Evolutionary conservation across 148 eudicot genomes (phyloP).

Genomic region (Euryodendron excelsum): DNA sequence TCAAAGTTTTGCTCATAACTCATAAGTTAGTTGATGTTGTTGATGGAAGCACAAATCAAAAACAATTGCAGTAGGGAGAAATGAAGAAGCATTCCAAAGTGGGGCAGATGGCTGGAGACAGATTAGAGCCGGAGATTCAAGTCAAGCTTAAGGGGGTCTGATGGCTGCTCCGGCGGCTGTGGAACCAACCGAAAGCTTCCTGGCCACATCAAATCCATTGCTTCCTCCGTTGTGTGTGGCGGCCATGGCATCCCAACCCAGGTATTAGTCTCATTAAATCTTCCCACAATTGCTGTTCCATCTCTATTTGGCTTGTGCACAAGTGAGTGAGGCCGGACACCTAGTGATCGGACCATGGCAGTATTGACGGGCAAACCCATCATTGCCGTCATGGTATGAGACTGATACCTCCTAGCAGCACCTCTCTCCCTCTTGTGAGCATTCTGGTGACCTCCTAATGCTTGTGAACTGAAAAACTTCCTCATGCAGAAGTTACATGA

Average conservation of each 20-base stretch:
- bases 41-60: neutral
- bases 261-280: conserved; percentile 20
- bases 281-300: conserved; percentile 24
- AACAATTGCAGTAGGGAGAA: neutral
- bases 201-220: conserved; percentile 44
- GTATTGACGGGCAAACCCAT: conserved; percentile 36
- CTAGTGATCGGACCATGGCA: conserved; percentile 49
- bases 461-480: conserved; percentile 82
- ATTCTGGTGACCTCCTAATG: conserved; percentile 85
- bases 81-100: neutral
- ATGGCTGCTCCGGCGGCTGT: conserved; percentile 32
- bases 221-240: conserved; percentile 26
- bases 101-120: neutral
- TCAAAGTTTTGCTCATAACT: neutral
- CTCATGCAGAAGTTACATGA: conserved; percentile 77
- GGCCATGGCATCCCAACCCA: conserved; percentile 23
- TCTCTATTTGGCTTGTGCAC: conserved; percentile 46
- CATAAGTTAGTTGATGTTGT: neutral
- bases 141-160: conserved; percentile 34
- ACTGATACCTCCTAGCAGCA: conserved; percentile 54
- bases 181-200: conserved; percentile 56
- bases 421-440: conserved; percentile 84
- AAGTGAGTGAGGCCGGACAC: conserved; percentile 64
- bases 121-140: conserved; percentile 51
- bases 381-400: conserved; percentile 46